Percentiles rank a stretch among this genome's conserved stretches.
phyloP scores from a whole-genome alignment of 495 filamentous ascomycete species.

The Xylaria nigripes region DNA sequence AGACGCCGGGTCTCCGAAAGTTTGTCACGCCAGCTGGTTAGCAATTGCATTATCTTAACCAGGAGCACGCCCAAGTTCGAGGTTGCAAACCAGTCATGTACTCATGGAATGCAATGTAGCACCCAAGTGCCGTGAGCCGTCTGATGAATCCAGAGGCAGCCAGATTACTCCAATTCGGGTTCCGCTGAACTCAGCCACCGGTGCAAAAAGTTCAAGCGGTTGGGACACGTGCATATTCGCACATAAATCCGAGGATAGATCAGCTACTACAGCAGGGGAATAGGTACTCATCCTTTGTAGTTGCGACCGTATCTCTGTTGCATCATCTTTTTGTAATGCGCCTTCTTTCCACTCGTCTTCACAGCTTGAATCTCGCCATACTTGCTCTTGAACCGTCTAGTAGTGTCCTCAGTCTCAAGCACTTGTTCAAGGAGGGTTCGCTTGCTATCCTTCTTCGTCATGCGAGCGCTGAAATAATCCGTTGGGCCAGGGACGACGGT shows the following conservation, averaged over 20 bases:
- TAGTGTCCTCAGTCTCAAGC: conserved; percentile 49
- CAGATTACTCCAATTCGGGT: background rate
- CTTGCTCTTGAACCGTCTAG: conserved; percentile 28
- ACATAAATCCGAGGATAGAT: background rate
- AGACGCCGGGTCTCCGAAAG: background rate
- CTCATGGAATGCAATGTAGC: background rate
- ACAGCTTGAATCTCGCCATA: conserved; percentile 24
- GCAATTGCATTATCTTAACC: background rate
- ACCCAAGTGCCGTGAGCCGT: background rate
- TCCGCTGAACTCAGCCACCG: background rate
- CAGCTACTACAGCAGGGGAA: background rate
- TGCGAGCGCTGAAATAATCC: conserved; percentile 70
- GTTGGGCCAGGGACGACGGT: conserved; percentile 84
- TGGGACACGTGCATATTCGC: background rate
- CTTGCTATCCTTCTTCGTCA: conserved; percentile 82
- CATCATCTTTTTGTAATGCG: conserved; percentile 28
- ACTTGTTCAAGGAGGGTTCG: conserved; percentile 86
- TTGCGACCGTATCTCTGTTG: conserved; percentile 22
- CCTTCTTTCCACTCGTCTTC: conserved; percentile 27
- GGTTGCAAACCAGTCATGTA: background rate
- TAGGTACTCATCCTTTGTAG: conserved; percentile 15
- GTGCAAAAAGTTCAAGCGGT: background rate
- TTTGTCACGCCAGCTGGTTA: background rate
- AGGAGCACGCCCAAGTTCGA: background rate
- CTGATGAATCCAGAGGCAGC: background rate